A percentile compares a stretch with the other conserved stretches of the same genome.
phyloP scores from a whole-genome alignment of 805 yeast species.

The Wickerhamomyces queroliae region DNA sequence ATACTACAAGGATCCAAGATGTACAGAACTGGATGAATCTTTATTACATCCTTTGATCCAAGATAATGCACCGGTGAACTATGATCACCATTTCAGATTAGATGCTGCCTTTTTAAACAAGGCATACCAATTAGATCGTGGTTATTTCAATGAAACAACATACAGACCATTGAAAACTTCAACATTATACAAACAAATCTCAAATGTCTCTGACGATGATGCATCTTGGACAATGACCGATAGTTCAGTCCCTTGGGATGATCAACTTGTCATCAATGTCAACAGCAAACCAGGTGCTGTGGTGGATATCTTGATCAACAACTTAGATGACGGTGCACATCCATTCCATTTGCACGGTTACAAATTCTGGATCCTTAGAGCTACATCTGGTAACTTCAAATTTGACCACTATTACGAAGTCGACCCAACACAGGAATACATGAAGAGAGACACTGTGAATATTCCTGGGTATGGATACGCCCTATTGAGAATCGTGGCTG shows the following conservation, averaged over 20 bases:
- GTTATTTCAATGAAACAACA: conserved; percentile 21
- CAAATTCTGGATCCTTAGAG: conserved; percentile 23
- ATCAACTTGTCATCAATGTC: conserved; percentile 16
- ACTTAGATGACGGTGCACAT: conserved; percentile 61
- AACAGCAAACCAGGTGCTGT: conserved; percentile 24
- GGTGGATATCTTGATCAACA: conserved; percentile 61
- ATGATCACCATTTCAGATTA: conserved; percentile 8
- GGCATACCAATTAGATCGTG: conserved; percentile 19
- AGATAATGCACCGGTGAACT: conserved; percentile 15
- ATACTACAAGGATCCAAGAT: conserved; percentile 13
- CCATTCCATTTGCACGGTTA: conserved; percentile 60
- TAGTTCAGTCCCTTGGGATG: conserved; percentile 9
- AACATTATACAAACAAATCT: conserved; percentile 12
- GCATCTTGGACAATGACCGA: not conserved
- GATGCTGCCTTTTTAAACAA: conserved; percentile 23
- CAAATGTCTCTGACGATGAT: conserved; percentile 11
- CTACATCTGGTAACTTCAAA: conserved; percentile 22
- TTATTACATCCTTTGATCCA: conserved; percentile 16
- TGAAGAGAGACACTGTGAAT: conserved; percentile 53
- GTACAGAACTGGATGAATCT: conserved; percentile 22
- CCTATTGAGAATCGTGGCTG: conserved; percentile 54
- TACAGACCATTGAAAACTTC: conserved; percentile 14
- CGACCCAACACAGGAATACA: conserved; percentile 39
- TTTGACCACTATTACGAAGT: conserved; percentile 33
- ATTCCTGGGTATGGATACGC: conserved; percentile 54